Evolutionary conservation across 306 rosid species (phyloP).

Genomic region (Amphicarpaea edgeworthii): DNA sequence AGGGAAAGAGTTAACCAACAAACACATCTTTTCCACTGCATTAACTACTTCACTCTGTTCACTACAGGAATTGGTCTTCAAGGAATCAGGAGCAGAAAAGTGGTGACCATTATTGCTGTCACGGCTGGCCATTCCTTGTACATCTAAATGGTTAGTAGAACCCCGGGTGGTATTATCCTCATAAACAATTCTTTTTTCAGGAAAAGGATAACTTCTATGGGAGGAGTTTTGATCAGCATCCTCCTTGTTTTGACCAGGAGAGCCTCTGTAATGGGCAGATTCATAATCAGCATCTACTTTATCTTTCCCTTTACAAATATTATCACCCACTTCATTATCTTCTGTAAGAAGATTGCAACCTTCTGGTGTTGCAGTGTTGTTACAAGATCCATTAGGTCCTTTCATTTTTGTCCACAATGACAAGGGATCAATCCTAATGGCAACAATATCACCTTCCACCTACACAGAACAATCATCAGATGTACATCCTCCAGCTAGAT

Average conservation of each 20-base stretch:
- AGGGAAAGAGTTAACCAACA: slow-evolving; percentile 67
- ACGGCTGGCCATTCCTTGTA: slow-evolving; percentile 44
- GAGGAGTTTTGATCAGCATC: slow-evolving; percentile 46
- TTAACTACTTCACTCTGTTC: slow-evolving; percentile 53
- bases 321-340: slow-evolving; percentile 48
- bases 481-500: slow-evolving; percentile 8
- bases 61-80: slow-evolving; percentile 49
- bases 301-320: slow-evolving; percentile 58
- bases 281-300: slow-evolving; percentile 52
- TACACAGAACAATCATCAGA: slow-evolving; percentile 55
- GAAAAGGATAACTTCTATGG: slow-evolving; percentile 38
- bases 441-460: slow-evolving; percentile 94
- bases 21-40: slow-evolving; percentile 64
- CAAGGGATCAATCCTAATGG: slow-evolving; percentile 71
- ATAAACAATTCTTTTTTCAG: slow-evolving; percentile 43
- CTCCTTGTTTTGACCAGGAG: slow-evolving; percentile 56
- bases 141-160: slow-evolving; percentile 47
- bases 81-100: slow-evolving; percentile 42
- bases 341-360: slow-evolving; percentile 50
- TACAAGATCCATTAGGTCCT: slow-evolving; percentile 58
- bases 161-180: slow-evolving; percentile 39
- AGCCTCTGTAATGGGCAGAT: slow-evolving; percentile 46
- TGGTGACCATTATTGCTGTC: slow-evolving; percentile 46
- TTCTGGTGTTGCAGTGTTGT: slow-evolving; percentile 54
- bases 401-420: slow-evolving; percentile 82